Evolutionary conservation across 2,329 filamentous ascomycete genomes (phyloP).

Genomic region (Pseudovirgaria hyperparasitica): DNA sequence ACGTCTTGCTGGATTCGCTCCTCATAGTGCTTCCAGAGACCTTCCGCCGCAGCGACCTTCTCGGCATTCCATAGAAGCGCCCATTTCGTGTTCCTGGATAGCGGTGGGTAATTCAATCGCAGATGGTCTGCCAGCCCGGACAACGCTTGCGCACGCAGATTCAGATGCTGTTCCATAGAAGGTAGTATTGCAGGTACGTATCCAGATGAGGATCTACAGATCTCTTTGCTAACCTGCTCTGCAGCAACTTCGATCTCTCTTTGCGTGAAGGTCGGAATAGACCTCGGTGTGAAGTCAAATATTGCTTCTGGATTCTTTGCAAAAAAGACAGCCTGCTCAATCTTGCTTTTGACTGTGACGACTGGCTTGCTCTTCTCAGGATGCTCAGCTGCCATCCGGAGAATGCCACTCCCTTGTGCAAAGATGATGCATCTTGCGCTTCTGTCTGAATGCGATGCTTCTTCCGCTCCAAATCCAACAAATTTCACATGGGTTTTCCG

Average conservation of each 20-base stretch:
- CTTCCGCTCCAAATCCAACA: slow-evolving; percentile 37
- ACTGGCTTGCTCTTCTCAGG: slow-evolving; percentile 39
- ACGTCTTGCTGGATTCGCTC: slow-evolving; percentile 57
- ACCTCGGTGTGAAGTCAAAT: slow-evolving; percentile 65
- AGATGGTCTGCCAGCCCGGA: slow-evolving; percentile 64
- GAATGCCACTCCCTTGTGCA: slow-evolving; percentile 43
- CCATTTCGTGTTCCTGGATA: slow-evolving; percentile 64
- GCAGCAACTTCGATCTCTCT: slow-evolving; percentile 67
- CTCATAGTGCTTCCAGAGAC: slow-evolving; percentile 74
- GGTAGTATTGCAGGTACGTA: slow-evolving; percentile 62
- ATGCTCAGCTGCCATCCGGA: slow-evolving; percentile 40
- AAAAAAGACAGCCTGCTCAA: slow-evolving; percentile 92
- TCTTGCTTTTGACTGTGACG: slow-evolving; percentile 73
- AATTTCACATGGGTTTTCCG: slow-evolving; percentile 35
- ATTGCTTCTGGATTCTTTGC: slow-evolving; percentile 71
- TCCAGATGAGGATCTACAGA: slow-evolving; percentile 63
- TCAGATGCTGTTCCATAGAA: slow-evolving; percentile 71
- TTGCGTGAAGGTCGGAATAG: slow-evolving; percentile 52
- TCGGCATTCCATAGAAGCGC: slow-evolving; percentile 78
- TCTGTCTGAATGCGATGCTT: slow-evolving; percentile 23
- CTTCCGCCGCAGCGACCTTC: slow-evolving; percentile 67
- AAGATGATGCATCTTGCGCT: slow-evolving; percentile 37
- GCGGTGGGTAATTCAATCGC: slow-evolving; percentile 45
- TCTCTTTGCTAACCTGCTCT: slow-evolving; percentile 64
- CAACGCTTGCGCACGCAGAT: slow-evolving; percentile 58